Evolutionary conservation across 2,329 filamentous ascomycete species (phyloP), one percentile per base, ranked within the genome.

Genomic region (Fusarium mexicanum): DNA sequence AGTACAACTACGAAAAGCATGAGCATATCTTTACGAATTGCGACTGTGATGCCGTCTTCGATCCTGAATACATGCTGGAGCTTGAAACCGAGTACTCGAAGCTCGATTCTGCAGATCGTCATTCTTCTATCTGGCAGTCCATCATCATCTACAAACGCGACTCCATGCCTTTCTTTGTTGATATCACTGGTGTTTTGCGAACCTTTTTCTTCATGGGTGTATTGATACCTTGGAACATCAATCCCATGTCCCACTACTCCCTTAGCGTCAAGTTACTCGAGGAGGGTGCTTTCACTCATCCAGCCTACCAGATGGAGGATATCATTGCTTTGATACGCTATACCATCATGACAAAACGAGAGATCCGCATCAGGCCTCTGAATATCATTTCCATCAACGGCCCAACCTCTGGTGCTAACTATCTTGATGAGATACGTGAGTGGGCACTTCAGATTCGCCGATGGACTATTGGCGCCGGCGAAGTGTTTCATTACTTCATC

Each of bases 171-270:
- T 77, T 77, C 65, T 77, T 77, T 60, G 75, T 77, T 5, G 74
- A 77, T 17, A 77, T 77, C 9, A 77, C 75, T 9, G 75, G 75
- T 18, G 71, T 77, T 55, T 59, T 77, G 51, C 65, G 74, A 18
- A 77, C 74, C 13, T 77, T 77, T 43, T 77, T 77, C 72, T 77
- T 77, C 33, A 77, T 77, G 74, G 75, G 75, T 17, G 58, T 77
- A 44, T 50, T 77, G 41, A 77, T 77, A 20, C 75, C 75, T 2
- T 74, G 71, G 71, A 74, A 74, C 35, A 74, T 74, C 38, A 74
- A 74, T 8, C 71, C 71, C 33, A 74, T 74, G 71, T 74, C 71
- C 1, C 71, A 74, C 20, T 74, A 73, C 35, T 73, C 71, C 29
- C 57, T 73, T 1, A 73, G 71, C 13, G 61, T 73, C 57, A 73